phyloP scores from a whole-genome alignment of 139 green algal species.

The Nannochloris sp. region DNA sequence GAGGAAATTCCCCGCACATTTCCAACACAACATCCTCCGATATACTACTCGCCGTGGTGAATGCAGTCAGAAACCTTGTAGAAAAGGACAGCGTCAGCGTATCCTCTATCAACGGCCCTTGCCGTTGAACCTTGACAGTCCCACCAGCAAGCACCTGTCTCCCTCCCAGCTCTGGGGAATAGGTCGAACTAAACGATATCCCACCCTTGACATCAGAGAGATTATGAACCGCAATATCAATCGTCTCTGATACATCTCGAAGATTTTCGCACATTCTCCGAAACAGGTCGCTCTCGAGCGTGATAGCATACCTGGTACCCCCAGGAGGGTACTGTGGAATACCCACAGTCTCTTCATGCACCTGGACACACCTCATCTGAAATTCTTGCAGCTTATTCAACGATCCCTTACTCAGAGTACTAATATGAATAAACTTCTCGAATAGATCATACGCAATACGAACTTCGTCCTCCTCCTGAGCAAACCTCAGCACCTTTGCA shows the following conservation, averaged over 20 bases:
- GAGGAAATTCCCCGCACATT: conserved; percentile 84
- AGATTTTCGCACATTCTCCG: conserved; percentile 79
- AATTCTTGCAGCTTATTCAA: conserved; percentile 73
- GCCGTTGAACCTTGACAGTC: conserved; percentile 50
- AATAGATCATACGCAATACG: conserved; percentile 92
- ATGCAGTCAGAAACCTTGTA: conserved; percentile 94
- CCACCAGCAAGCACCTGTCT: conserved; percentile 76
- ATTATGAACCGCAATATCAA: conserved; percentile 84
- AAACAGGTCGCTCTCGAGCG: conserved; percentile 85
- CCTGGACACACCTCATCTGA: conserved; percentile 98
- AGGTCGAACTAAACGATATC: conserved; percentile 49
- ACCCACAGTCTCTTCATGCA: conserved; percentile 94
- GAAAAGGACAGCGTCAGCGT: conserved; percentile 92
- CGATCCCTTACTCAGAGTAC: conserved; percentile 73
- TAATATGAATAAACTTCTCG: conserved; percentile 84
- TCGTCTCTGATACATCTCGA: conserved; percentile 86
- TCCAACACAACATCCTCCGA: conserved; percentile 56
- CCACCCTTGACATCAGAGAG: conserved; percentile 70
- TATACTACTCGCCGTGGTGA: conserved; percentile 74
- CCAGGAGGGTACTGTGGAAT: conserved; percentile 72
- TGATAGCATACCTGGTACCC: conserved; percentile 62
- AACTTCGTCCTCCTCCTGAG: conserved; percentile 89
- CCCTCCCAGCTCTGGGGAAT: conserved; percentile 72
- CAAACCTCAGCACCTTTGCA: conserved; percentile 98
- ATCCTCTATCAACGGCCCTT: conserved; percentile 80